Evolutionary conservation across 75 land plant species (phyloP), one percentile per base, ranked within the genome.

Genomic region (Pinus taeda): DNA sequence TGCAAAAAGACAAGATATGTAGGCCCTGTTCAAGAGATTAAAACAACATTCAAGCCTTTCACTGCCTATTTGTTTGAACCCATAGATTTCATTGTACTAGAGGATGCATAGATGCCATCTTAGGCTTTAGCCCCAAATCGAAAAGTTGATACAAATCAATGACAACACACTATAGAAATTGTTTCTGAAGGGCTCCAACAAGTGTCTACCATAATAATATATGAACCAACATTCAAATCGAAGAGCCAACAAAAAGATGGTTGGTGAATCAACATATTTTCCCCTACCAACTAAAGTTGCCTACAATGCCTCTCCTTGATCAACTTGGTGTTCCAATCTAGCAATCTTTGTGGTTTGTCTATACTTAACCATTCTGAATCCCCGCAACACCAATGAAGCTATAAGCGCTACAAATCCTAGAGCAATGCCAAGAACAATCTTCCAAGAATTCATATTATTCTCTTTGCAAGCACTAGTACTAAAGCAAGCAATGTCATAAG

Each of bases 291-390:
- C 66, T 78, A 83, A 75, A 13, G 82, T 49, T 21, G 76, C 77
- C 37, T 81, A 86, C 78, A 96, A 81, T 29, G 83, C 79, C 79
- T 87, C 98, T n/a, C 87, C 91, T 9, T 78, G 77, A 24, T 93
- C 94, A 15, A 86, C 70, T 30, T 83, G 58, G 18, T 49, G 80
- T 84, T 87, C 91, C 96, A 93, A 91, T 49, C 64, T 67, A 42
- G 62, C 76, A 55, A 89, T 57, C 42, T 39, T 83, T 61, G 76
- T 77, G 70, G 57, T 81, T 58, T 64, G 75, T 70, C 57, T 72
- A 15, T 75, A 53, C 30, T 45, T 83, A 4, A 74, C 57, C 21
- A 77, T 60, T 13, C 57, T 74, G 14, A 86, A 24, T 5, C 42
- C 87, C 45, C 82, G 15, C 72, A 88, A 57, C n/a, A 75, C 78